These are phyloP conservation scores for Hyaloscypha hepaticicola DNA, from an alignment of 495 filamentous ascomycete genomes.

Conservation along the genomic window DNA sequence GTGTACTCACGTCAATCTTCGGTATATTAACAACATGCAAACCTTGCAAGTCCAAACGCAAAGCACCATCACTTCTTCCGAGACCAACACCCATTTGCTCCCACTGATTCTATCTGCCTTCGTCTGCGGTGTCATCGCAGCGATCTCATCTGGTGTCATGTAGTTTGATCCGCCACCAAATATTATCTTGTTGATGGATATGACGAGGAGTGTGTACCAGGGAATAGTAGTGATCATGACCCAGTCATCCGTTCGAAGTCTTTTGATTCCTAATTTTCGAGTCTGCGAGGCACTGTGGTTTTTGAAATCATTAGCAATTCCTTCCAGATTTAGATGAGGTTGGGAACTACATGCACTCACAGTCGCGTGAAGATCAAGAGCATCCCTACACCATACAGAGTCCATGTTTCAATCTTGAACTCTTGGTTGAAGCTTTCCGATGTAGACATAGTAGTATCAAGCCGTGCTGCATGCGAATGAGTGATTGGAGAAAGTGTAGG, in stretches of 20 bases:
- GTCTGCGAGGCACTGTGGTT: slow-evolving; percentile 33
- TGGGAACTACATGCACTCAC: neutral
- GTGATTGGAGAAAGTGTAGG: no score
- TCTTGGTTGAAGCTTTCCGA: neutral
- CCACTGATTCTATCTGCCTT: slow-evolving; percentile 28
- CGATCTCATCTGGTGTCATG: no score
- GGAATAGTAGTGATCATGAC: slow-evolving; percentile 39
- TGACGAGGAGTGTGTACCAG: slow-evolving; percentile 47
- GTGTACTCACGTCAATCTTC: neutral
- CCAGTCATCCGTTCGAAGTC: slow-evolving; percentile 1
- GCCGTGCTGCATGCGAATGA: neutral
- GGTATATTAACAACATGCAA: slow-evolving; percentile 57
- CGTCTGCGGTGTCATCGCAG: no score
- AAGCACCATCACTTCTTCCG: slow-evolving; percentile 53
- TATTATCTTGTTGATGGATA: slow-evolving; percentile 50
- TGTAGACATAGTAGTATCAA: neutral
- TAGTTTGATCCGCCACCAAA: slow-evolving; percentile 45
- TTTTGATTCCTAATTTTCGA: neutral
- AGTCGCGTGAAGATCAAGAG: slow-evolving; percentile 43
- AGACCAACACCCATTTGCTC: slow-evolving; percentile 58
- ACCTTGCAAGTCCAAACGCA: slow-evolving; percentile 50
- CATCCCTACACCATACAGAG: slow-evolving; percentile 46
- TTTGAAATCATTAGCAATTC: no score
- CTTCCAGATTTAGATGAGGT: no score
- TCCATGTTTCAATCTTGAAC: slow-evolving; percentile 48